Evolutionary conservation across 1,284 basidiomycete species (phyloP).

Genomic region (Leccinum subrobustum): DNA sequence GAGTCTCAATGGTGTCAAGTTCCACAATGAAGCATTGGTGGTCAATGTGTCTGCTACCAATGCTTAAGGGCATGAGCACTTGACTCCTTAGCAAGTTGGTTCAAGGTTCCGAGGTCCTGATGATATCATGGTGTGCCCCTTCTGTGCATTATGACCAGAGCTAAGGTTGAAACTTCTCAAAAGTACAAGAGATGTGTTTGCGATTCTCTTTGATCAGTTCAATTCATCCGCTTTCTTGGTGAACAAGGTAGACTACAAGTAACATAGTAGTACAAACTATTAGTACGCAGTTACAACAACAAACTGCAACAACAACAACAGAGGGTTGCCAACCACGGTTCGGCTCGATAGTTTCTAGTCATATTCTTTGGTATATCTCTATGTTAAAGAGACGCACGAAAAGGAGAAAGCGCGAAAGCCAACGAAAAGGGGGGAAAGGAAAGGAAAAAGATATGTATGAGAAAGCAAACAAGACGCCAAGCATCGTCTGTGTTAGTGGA

Average conservation of each 20-base stretch:
- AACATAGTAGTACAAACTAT: neutral
- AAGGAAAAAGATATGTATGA: neutral
- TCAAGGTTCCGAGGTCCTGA: too few relatives aligned
- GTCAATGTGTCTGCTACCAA: too few relatives aligned
- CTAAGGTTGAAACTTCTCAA: too few relatives aligned
- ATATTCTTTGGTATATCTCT: slow-evolving; percentile 30
- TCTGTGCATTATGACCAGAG: too few relatives aligned
- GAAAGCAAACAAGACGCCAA: slow-evolving; percentile 2
- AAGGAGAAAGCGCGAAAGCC: neutral
- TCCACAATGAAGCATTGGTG: too few relatives aligned
- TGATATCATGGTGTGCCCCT: too few relatives aligned
- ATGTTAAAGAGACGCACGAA: slow-evolving; percentile 7
- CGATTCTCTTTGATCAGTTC: neutral
- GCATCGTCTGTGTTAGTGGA: slow-evolving; percentile 9
- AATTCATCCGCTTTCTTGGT: neutral
- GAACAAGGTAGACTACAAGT: neutral
- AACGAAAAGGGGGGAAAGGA: neutral
- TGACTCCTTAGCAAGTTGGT: too few relatives aligned
- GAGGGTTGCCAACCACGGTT: neutral
- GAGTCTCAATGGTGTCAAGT: too few relatives aligned
- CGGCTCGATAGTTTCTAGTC: slow-evolving; percentile 21
- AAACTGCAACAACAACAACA: slow-evolving; percentile 1
- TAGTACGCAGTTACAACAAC: neutral
- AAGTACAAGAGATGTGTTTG: too few relatives aligned
- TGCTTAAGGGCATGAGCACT: too few relatives aligned